Percentiles rank a stretch among this genome's conserved stretches.
These are phyloP conservation scores for Backusella circina DNA, from an alignment of 192 early-diverging fungal genomes.

Conservation along the genomic window DNA sequence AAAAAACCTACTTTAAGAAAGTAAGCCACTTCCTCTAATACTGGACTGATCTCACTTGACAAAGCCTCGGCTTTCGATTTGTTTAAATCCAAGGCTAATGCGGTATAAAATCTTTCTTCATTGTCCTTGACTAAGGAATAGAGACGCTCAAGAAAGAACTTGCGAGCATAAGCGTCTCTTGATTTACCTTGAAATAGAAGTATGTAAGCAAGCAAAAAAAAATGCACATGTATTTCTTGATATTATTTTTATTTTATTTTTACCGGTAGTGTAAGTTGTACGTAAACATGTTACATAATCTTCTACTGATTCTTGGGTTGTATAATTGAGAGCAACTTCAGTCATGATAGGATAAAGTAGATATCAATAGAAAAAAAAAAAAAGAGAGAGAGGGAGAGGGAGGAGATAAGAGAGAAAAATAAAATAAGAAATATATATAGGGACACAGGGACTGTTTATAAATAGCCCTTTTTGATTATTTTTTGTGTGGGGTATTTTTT, in stretches of 20 bases:
- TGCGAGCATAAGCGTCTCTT: conserved; percentile 4
- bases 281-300: conserved; percentile 9
- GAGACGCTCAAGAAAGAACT: conserved; percentile 45
- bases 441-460: neutral
- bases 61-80: conserved; percentile 54
- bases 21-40: conserved; percentile 41
- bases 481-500: neutral
- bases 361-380: neutral
- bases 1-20: conserved; percentile 27
- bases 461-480: neutral
- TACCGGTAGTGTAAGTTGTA: conserved; percentile 1
- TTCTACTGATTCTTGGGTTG: neutral
- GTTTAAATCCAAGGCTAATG: conserved; percentile 54
- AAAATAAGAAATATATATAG: neutral
- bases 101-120: conserved; percentile 48
- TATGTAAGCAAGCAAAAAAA: neutral
- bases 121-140: conserved; percentile 59
- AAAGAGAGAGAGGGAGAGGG: neutral
- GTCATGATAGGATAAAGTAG: neutral
- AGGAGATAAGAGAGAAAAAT: neutral
- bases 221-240: neutral
- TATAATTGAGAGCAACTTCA: neutral
- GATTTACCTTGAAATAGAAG: neutral
- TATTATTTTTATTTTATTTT: no score
- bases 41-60: conserved; percentile 49